These are phyloP conservation scores for Inonotus obliquus DNA, from an alignment of 1,284 basidiomycete species.

Conservation along the genomic window DNA sequence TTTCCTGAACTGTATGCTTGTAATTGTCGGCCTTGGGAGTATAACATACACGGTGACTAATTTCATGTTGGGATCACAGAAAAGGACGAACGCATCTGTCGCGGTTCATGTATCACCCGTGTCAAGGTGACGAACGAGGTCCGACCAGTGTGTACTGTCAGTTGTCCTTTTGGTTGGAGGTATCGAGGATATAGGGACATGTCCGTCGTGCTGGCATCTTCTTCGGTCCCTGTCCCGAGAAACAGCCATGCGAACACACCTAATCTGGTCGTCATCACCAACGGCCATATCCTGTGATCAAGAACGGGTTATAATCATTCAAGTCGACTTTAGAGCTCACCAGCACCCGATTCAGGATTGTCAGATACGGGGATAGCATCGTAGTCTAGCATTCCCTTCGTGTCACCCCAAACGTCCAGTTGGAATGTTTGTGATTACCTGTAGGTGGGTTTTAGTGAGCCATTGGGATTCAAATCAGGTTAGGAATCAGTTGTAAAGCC, in stretches of 20 bases:
- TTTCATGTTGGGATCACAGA: background rate
- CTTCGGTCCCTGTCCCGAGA: background rate
- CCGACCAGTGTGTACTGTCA: background rate
- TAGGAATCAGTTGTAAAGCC: too few species aligned
- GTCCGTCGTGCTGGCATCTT: background rate
- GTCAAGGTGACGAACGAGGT: background rate
- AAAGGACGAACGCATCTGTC: background rate
- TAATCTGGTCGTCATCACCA: background rate
- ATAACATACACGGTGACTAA: background rate
- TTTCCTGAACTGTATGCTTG: background rate
- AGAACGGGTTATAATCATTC: background rate
- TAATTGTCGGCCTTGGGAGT: background rate
- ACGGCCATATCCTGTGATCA: background rate
- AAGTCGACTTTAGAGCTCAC: background rate
- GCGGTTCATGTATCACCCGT: background rate
- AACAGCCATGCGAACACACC: background rate
- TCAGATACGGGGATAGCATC: background rate
- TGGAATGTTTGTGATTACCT: background rate
- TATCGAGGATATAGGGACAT: background rate
- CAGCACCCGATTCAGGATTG: background rate
- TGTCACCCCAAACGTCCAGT: background rate
- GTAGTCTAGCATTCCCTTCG: background rate
- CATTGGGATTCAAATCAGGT: background rate
- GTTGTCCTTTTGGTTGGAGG: background rate
- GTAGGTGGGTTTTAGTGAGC: background rate